Evolutionary conservation across 1,139 yeast genomes (phyloP), one percentile per base, ranked within the genome.

Genomic region (Yamadazyma blattariae): DNA sequence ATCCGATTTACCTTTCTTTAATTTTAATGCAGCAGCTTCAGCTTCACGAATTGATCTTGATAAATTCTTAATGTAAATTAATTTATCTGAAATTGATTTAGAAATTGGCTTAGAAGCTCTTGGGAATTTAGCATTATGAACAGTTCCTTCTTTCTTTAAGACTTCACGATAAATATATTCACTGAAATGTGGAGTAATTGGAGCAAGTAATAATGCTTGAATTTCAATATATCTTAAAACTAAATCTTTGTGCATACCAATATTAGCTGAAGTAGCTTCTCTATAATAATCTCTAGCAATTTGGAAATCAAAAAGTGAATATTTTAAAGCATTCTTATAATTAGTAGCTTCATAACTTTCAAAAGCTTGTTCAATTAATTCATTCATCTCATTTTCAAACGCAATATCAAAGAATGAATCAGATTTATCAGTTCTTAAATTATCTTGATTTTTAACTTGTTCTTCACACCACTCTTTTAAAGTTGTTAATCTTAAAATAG

Each of bases 401-500:
- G 96, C 95, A 42, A 61, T 54, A 60, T 92, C 99, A 51, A 87
- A 86, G 72, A 89, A 87, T 33, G 77, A 74, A 39, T 57, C 59
- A 45, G 67, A 71, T 37, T 77, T 76, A 32, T 95, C 96, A 35
- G 82, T 70, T 67, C 96, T 81, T 48, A 86, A 73, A 14, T 67
- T 52, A 40, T 69, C 78, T 41, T 67, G 51, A 47, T 71, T 68
- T 46, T 71, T 68, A 29, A 78, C 64, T 36, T 77, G 66, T 37
- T 83, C 92, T 58, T 88, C 97, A 59, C 87, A 78, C 99, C 99
- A 92, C 62, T 90, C 97, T 62, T 88, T 90, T 59, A 92, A 73
- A 37, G 89, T 92, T 59, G 79, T 85, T 56, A 94, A 76, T 70
- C 98, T 86, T 61, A 92, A 77, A 59, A 94, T 90, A 28, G 97